Conservation (phyloP, 1,284 basidiomycete species). For the Ustilago shanxiensis region DNA sequence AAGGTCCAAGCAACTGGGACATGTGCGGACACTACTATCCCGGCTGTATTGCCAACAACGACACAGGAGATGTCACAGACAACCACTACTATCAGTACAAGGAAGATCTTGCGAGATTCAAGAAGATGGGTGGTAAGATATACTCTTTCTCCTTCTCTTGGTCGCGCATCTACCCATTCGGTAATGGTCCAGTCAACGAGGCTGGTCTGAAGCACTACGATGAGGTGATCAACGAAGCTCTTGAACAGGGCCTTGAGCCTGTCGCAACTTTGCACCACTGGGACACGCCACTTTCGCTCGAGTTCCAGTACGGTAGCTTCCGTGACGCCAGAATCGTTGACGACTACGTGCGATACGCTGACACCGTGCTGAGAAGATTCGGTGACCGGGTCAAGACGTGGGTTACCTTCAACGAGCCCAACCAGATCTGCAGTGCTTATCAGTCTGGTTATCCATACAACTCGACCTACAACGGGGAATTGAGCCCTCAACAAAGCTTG, state of each 20-base stretch:
- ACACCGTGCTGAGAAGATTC: not conserved
- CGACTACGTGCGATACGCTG: not conserved
- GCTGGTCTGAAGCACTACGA: not conserved
- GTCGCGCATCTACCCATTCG: conserved; percentile 40
- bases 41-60: conserved; percentile 19
- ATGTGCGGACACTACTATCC: conserved; percentile 20
- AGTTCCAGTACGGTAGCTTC: conserved; percentile 2
- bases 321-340: not conserved
- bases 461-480: not conserved
- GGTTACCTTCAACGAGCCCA: conserved; percentile 1
- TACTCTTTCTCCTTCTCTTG: conserved; percentile 53
- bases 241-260: conserved; percentile 1
- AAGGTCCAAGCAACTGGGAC: conserved; percentile 34
- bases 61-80: conserved; percentile 47
- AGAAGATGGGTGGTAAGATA: conserved; percentile 48
- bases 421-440: conserved; percentile 1
- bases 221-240: not conserved
- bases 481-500: not conserved
- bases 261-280: conserved; percentile 1
- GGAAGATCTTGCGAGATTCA: conserved; percentile 45
- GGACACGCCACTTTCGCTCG: not conserved
- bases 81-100: conserved; percentile 47
- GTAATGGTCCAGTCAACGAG: not conserved
- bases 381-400: not conserved
- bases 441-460: not conserved